phyloP scores from a whole-genome alignment of 352 stramenopile species.

The Globisporangium solare region DNA sequence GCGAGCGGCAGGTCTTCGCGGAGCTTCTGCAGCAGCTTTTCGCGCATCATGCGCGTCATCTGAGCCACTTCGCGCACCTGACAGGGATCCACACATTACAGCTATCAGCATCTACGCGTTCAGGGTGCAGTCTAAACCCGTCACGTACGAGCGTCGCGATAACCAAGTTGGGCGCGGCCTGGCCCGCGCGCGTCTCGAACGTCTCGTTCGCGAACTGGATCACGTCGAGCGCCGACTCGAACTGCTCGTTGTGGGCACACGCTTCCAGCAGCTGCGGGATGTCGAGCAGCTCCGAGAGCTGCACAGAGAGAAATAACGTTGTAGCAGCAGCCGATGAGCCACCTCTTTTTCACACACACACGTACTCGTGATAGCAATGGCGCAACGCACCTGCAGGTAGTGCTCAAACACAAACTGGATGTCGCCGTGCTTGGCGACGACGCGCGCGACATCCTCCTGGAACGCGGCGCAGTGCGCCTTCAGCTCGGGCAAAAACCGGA shows the following conservation, averaged over 20 bases:
- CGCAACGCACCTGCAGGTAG: constrained; percentile 68
- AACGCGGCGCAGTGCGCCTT: constrained; percentile 48
- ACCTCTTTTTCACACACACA: too few relatives aligned
- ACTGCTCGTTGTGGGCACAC: constrained; percentile 95
- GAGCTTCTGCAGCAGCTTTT: constrained; percentile 80
- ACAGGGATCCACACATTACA: not conserved
- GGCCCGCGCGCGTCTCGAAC: constrained; percentile 36
- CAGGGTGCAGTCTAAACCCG: not conserved
- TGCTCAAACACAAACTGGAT: constrained; percentile 90
- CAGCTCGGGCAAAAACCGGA: constrained; percentile 44
- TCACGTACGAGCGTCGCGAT: constrained; percentile 48
- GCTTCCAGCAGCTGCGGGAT: constrained; percentile 96
- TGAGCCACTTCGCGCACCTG: constrained; percentile 60
- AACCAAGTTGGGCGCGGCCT: constrained; percentile 41
- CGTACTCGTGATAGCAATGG: too few relatives aligned
- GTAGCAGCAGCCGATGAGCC: not conserved
- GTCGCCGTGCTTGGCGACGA: constrained; percentile 71
- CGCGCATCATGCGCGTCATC: constrained; percentile 54
- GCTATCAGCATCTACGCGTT: not conserved
- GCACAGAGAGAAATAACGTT: too few relatives aligned
- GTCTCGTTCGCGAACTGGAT: constrained; percentile 88
- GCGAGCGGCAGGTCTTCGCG: constrained; percentile 77
- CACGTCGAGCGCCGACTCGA: constrained; percentile 95
- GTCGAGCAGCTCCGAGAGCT: constrained; percentile 97
- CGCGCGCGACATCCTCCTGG: constrained; percentile 42